Evolutionary conservation across 176 grass and related monocot genomes (phyloP).

Genomic region (barley (Hordeum vulgare)): DNA sequence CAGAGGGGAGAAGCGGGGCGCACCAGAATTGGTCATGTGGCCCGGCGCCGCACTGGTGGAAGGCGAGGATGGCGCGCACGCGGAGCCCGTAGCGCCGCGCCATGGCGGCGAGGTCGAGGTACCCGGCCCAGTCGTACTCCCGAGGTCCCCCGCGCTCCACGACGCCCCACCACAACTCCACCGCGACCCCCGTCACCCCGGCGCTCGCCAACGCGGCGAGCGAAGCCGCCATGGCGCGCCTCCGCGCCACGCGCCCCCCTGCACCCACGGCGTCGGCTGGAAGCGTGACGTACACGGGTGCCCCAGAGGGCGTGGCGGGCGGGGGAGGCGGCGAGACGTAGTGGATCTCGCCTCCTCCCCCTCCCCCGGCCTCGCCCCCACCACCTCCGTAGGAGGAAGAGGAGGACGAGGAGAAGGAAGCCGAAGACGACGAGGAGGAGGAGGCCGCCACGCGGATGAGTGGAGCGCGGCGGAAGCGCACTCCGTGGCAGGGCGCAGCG

Average conservation of each 20-base stretch:
- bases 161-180: constrained; percentile 78
- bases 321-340: constrained; percentile 27
- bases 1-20: neutral
- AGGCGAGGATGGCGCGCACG: constrained; percentile 65
- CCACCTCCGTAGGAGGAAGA: neutral
- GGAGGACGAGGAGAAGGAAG: constrained; percentile 1
- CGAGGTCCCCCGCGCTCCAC: constrained; percentile 48
- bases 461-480: constrained; percentile 6
- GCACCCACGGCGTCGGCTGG: constrained; percentile 51
- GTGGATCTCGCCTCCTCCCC: constrained; percentile 51
- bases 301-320: constrained; percentile 12
- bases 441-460: neutral
- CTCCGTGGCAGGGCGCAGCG: neutral
- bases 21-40: constrained; percentile 46
- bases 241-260: constrained; percentile 38
- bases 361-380: neutral
- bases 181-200: constrained; percentile 47
- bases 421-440: constrained; percentile 10
- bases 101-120: constrained; percentile 57
- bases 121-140: constrained; percentile 62
- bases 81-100: constrained; percentile 50
- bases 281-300: constrained; percentile 58
- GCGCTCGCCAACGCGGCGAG: constrained; percentile 50
- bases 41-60: constrained; percentile 59
- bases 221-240: constrained; percentile 57